Evolutionary conservation across 2,329 filamentous ascomycete genomes (phyloP), one percentile per base, ranked within the genome.

Genomic region (Escovopsis sp.): DNA sequence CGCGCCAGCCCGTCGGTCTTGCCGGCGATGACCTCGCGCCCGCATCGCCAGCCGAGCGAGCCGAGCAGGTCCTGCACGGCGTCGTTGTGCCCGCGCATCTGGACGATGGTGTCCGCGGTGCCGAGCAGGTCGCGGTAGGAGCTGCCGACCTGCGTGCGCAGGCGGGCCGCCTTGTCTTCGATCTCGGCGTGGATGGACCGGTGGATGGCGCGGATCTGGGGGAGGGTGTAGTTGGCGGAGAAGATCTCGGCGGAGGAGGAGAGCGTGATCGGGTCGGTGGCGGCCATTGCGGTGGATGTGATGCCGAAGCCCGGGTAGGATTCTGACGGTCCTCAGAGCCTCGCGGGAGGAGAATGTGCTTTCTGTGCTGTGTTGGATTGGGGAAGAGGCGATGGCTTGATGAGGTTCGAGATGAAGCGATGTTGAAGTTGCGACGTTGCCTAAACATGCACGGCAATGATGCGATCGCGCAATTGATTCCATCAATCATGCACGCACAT

Each of bases 21-120:
- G 43, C 64, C 69, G 17, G 76, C 76, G 17, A 94, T 65, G 18
- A 77, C 66, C 35, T 68, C 62, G 27, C 83, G 71, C 35, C 87
- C 86, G 57, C 88, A 94, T 38, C 73, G 72, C 29, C 72, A 71
- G 31, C 84, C 83, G 61, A 94, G 79, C 39, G 67, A 66, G 13
- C 70, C 70, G 35, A 96, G 66, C 27, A 76, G 71, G 5, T 66
- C 62, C 55, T 94, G 85, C 13, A 85, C 79, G 11, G 65, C 61
- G 41, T 78, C 71, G 60, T 90, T 88, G 51, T 88, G 76, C 27
- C 58, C 60, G 45, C 84, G 80, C 84, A 96, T 94, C 41, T 77
- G 71, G 36, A 94, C 80, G 45, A 96, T 96, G n/a, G 78, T 78
- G 58, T 94, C 87, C 36, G 88, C 88, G 0, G 88, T 94, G 35